These are phyloP conservation scores for Cubamyces sp. DNA, from an alignment of 768 basidiomycete genomes.

Conservation along the genomic window DNA sequence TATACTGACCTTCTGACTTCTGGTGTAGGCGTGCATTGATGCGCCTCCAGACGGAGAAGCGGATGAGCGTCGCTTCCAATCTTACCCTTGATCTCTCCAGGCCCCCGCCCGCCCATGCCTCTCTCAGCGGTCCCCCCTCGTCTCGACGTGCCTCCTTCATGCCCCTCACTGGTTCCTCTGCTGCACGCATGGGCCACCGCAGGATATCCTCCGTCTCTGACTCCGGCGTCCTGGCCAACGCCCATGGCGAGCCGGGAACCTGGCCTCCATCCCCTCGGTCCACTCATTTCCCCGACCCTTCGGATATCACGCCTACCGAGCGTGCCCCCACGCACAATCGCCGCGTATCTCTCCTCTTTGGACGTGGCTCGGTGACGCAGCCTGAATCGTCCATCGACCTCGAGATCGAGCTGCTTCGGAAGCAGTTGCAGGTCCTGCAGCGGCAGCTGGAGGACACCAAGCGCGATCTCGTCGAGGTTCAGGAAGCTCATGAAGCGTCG, in stretches of 20 bases:
- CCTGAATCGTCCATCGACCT: conserved; percentile 31
- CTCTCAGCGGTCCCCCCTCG: conserved; percentile 49
- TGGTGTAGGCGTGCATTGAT: conserved; percentile 74
- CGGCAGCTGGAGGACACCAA: conserved; percentile 64
- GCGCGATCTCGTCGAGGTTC: conserved; percentile 73
- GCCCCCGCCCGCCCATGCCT: conserved; percentile 40
- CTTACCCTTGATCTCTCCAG: conserved; percentile 59
- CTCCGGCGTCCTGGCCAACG: conserved; percentile 42
- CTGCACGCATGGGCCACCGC: conserved; percentile 55
- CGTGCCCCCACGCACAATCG: conserved; percentile 22
- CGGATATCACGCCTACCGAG: conserved; percentile 18
- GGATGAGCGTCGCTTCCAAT: conserved; percentile 56
- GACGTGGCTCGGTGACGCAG: conserved; percentile 51
- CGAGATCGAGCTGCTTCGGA: conserved; percentile 55
- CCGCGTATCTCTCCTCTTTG: conserved; percentile 59
- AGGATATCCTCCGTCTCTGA: conserved; percentile 80
- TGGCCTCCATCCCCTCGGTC: conserved; percentile 24
- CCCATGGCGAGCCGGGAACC: conserved; percentile 34
- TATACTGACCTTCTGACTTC: conserved; percentile 1
- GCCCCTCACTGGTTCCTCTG: conserved; percentile 63
- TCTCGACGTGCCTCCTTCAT: conserved; percentile 77
- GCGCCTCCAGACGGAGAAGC: conserved; percentile 82
- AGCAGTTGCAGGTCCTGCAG: conserved; percentile 60
- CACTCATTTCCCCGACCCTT: conserved; percentile 20
- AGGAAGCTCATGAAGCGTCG: conserved; percentile 85